Base-by-base conservation (phyloP, 2,329 filamentous ascomycete species). In the Bipolaris zeicola region DNA sequence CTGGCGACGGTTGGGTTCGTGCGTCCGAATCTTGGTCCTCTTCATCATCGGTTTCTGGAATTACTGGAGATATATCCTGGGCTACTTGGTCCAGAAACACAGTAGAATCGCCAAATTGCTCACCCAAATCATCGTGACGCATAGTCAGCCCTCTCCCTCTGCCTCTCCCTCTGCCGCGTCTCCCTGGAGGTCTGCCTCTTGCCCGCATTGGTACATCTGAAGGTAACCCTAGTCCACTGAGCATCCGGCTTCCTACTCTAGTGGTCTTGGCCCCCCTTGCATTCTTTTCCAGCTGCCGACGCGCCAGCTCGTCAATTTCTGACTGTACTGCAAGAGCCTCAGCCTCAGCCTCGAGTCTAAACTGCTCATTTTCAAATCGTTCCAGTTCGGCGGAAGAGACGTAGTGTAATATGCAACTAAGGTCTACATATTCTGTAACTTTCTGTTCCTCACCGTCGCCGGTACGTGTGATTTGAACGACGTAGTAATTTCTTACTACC, bases 301-400 rank as follows among this genome's bases (percentile, higher is more conserved):
- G 51, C 10, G 59, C 53, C 28, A 63, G 45, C 20, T 70, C 64
- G 33, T 71, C 66, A 6, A 58, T 55, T n/a, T 70, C 69, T 14
- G 47, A 62, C 11, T 61, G 57, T 28, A 60, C 41, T 3, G 58
- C 64, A 22, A 63, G 50, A 4, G 62, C 66, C 41, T 72, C 64
- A 1, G 67, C 70, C 48, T 71, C 66, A 0, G 67, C 66, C 47
- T 73, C 68, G 8, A 66, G 56, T 7, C 50, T 57, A 52, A 71
- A 73, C 53, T 73, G 67, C 42, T 65, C 65, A 36, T 73, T 72
- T 47, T 76, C 72, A 37, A 64, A 76, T 7, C 70, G 60, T 38
- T 74, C 71, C 6, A 74, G 58, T 58, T 75, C 71, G 10, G 61
- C 51, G 5, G 61, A 62, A 1, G 66, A 70, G 3, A 74, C 70